Evolutionary conservation across 352 stramenopile genomes (phyloP), one percentile per base, ranked within the genome.

Genomic region (Phytophthora niederhauseri): DNA sequence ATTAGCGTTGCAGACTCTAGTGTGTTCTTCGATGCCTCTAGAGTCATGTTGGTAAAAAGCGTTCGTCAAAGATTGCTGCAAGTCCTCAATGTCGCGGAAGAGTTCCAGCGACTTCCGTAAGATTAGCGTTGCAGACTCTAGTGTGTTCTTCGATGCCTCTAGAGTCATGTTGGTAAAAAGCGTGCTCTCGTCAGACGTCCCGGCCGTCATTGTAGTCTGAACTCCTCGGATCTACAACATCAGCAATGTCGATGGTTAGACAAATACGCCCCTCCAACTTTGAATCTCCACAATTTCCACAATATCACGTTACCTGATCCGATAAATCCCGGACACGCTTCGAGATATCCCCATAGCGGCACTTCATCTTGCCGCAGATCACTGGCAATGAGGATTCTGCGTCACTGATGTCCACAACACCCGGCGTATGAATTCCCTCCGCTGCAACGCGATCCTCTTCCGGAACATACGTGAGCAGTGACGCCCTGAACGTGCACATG

Each of bases 291-390:
- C 7, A 14, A 7, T 11, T n/a, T 38, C 31, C 52, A 9, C 4
- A 41, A 45, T 22, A 45, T 36, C 24, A 14, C 2, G 49, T 49
- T 61, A 94, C 80, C 71, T 94, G 76, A 22, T 77, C 63, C 53
- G 74, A 80, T n/a, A 94, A 76, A 45, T 73, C 61, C 3, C 72
- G 76, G 15, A 94, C 57, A 56, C 81, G 81, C 3, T 73, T 73
- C 4, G 76, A 65, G 8, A 94, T 74, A 26, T 80, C 66, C 26
- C 66, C 80, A 60, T 90, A 93, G 36, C 78, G 68, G 57, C 86
- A 94, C 63, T 84, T 91, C 82, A 91, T 87, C 59, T 88, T 80
- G 5, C 82, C 83, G 50, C 86, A 94, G 17, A 94, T 77, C 28
- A 80, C 72, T 31, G 82, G 81, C 43, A 94, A 73, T 14, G 80